phyloP scores from a whole-genome alignment of 768 basidiomycete species.

The Mrakia blollopis region DNA sequence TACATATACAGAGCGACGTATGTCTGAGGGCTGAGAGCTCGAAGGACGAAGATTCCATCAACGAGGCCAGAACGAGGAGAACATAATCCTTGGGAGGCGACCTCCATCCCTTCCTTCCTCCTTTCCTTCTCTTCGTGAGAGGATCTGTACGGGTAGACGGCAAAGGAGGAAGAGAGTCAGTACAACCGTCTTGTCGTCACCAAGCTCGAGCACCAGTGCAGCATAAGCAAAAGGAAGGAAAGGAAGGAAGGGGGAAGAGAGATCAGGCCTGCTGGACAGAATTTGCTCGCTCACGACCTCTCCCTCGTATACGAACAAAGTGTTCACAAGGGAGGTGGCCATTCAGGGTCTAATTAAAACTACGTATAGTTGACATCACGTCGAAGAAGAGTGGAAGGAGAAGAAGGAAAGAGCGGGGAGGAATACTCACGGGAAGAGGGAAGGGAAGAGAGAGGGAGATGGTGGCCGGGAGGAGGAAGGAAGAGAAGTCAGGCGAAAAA shows the following conservation, averaged over 20 bases:
- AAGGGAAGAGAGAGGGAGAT: background rate
- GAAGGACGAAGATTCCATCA: background rate
- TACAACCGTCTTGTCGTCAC: background rate
- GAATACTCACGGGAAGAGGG: background rate
- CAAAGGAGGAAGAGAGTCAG: background rate
- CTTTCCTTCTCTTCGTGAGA: too few species aligned
- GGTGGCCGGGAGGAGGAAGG: background rate
- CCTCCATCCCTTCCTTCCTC: background rate
- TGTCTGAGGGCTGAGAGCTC: background rate
- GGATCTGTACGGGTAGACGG: too few species aligned
- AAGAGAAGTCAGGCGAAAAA: background rate
- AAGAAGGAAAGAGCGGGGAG: too few species aligned
- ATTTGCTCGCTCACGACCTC: background rate
- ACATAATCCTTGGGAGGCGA: too few species aligned
- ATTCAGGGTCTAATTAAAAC: background rate
- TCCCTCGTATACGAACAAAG: background rate
- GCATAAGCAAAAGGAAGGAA: background rate
- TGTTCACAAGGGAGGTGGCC: background rate
- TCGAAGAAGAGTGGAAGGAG: background rate
- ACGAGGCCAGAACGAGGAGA: background rate
- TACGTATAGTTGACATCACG: conserved; percentile 5
- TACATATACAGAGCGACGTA: background rate
- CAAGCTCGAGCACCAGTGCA: background rate
- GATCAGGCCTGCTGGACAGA: background rate
- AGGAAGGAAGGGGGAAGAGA: background rate